Conservation (phyloP, 2,329 filamentous ascomycete species). For the Sporothrix inflata region DNA sequence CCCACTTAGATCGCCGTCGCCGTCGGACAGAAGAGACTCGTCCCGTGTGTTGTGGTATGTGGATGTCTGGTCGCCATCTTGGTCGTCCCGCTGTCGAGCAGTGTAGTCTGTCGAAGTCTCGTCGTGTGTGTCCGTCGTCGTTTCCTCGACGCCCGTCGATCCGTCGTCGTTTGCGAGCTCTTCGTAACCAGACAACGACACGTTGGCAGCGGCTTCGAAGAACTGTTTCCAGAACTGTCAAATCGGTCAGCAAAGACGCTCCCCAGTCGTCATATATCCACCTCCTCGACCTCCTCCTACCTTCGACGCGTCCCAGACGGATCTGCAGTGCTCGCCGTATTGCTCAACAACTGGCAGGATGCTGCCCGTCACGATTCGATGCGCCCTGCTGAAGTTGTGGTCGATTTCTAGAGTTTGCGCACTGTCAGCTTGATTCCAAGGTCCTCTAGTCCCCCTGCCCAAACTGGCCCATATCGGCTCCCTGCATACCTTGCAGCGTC, state of each 20-base stretch:
- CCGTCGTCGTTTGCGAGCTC: constrained; percentile 70
- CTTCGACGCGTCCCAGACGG: constrained; percentile 97
- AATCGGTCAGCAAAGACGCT: background rate
- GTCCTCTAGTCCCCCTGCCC: background rate
- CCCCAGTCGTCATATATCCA: background rate
- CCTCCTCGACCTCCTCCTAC: constrained; percentile 48
- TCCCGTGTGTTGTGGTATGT: constrained; percentile 49
- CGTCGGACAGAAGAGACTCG: constrained; percentile 69
- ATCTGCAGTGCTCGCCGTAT: constrained; percentile 89
- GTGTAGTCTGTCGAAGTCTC: constrained; percentile 52
- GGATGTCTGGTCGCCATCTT: constrained; percentile 48
- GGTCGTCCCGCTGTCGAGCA: constrained; percentile 37
- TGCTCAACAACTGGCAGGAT: constrained; percentile 93
- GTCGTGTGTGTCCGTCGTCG: constrained; percentile 57
- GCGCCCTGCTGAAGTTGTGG: constrained; percentile 95
- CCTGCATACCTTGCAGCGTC: constrained; percentile 76
- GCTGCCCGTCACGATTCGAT: constrained; percentile 91
- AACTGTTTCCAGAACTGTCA: constrained; percentile 96
- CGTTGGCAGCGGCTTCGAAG: constrained; percentile 97
- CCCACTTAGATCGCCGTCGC: constrained; percentile 60
- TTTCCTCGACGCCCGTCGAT: constrained; percentile 53
- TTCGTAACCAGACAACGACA: constrained; percentile 93
- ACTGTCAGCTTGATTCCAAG: constrained; percentile 24
- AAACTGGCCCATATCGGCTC: no score
- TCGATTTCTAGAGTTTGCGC: constrained; percentile 75